A percentile compares a stretch with the other conserved stretches of the same genome.
phyloP scores from a whole-genome alignment of 345 rosid species.

The Melaleuca alternifolia region DNA sequence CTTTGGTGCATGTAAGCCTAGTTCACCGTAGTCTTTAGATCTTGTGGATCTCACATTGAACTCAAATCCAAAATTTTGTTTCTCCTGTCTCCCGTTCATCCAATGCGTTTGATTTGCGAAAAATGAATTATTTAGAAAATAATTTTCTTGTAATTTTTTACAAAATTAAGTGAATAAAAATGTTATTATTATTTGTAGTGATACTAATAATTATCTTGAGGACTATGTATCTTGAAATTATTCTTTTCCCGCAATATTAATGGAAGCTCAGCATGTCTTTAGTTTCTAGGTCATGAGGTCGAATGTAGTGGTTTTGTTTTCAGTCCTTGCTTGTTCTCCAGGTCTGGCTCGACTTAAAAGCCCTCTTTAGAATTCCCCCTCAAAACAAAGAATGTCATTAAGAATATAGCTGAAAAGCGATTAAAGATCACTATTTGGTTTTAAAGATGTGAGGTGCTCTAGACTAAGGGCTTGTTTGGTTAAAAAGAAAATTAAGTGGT shows the following conservation, averaged over 20 bases:
- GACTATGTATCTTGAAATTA: background rate
- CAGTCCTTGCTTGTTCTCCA: too few relatives aligned
- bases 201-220: background rate
- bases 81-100: background rate
- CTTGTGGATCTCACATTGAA: background rate
- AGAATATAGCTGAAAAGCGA: too few relatives aligned
- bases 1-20: background rate
- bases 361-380: too few relatives aligned
- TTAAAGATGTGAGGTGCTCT: too few relatives aligned
- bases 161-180: fast-evolving
- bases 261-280: too few relatives aligned
- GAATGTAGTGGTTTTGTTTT: too few relatives aligned
- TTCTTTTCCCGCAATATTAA: fast-evolving
- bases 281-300: too few relatives aligned
- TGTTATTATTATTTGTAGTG: background rate
- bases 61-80: background rate
- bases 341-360: too few relatives aligned
- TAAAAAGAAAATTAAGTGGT: too few relatives aligned
- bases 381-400: too few relatives aligned
- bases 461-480: too few relatives aligned
- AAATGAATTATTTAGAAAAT: background rate
- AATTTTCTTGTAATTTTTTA: fast-evolving
- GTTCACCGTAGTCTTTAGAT: background rate
- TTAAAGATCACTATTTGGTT: too few relatives aligned
- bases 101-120: fast-evolving